phyloP scores from a whole-genome alignment of 2,329 filamentous ascomycete genomes.

The Aspergillus quadrilineatus region DNA sequence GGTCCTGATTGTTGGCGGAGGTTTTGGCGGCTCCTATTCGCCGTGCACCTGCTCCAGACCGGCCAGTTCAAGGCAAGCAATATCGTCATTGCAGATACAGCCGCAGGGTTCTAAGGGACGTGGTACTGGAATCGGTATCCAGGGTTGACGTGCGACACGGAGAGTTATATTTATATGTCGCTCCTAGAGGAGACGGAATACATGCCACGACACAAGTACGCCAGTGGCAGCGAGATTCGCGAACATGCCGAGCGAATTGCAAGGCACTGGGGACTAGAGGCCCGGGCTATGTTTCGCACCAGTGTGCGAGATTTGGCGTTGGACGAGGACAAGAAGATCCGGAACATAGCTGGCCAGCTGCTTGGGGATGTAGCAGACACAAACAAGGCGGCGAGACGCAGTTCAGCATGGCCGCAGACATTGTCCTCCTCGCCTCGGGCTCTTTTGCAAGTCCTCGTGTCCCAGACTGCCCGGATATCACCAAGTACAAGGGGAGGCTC shows the following conservation, averaged over 20 bases:
- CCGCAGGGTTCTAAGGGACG: not conserved
- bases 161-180: conserved; percentile 45
- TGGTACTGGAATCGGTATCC: conserved; percentile 49
- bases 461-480: conserved; percentile 25
- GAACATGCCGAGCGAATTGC: conserved; percentile 10
- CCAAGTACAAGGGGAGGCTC: conserved; percentile 21
- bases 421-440: conserved; percentile 5
- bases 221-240: conserved; percentile 3
- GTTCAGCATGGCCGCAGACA: not conserved
- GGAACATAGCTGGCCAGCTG: not conserved
- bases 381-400: no score
- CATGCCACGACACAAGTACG: conserved; percentile 14
- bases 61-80: not conserved
- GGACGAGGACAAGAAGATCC: conserved; percentile 7
- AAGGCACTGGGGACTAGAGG: conserved; percentile 44
- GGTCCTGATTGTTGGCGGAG: not conserved
- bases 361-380: no score
- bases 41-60: not conserved
- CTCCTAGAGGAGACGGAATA: conserved; percentile 16
- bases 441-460: conserved; percentile 15
- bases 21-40: not conserved
- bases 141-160: conserved; percentile 55
- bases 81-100: not conserved
- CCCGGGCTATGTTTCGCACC: conserved; percentile 50
- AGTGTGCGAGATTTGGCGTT: conserved; percentile 30